Conservation (phyloP, 305 asterid genomes). For the Nicotiana rustica region DNA sequence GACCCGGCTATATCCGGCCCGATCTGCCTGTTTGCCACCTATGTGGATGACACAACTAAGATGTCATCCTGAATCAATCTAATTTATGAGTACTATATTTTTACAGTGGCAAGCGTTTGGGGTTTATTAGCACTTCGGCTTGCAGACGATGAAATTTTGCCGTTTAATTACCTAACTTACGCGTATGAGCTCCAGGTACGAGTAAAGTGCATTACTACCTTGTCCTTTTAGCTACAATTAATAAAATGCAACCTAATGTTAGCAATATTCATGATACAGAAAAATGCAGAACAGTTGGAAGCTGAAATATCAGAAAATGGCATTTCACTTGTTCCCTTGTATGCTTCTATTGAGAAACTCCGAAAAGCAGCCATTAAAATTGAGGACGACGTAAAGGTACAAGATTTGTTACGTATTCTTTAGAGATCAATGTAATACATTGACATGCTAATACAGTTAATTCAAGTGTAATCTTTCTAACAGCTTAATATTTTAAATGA, state of each 20-base stretch:
- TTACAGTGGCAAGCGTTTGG: constrained; percentile 81
- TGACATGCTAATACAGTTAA: no score
- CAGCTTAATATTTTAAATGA: background rate
- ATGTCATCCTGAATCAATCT: background rate
- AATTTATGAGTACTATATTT: constrained; percentile 35
- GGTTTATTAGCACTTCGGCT: constrained; percentile 83
- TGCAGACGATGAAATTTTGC: constrained; percentile 80
- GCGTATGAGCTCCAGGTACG: constrained; percentile 82
- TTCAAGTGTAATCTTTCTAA: background rate
- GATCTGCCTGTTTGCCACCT: no score
- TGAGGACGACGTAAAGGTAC: constrained; percentile 67
- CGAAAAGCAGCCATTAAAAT: constrained; percentile 64
- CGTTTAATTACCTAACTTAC: constrained; percentile 76
- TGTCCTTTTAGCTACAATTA: constrained; percentile 20
- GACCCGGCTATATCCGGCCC: no score
- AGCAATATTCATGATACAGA: constrained; percentile 51
- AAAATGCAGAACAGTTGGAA: constrained; percentile 65
- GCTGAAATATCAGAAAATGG: constrained; percentile 49
- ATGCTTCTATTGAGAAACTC: constrained; percentile 67
- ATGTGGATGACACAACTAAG: no score
- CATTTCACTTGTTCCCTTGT: constrained; percentile 64
- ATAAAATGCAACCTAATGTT: constrained; percentile 28
- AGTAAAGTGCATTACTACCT: background rate
- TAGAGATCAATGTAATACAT: background rate
- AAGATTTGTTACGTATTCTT: background rate